Conservation (phyloP, 805 yeast species). For the Wickerhamiella nectarea region DNA sequence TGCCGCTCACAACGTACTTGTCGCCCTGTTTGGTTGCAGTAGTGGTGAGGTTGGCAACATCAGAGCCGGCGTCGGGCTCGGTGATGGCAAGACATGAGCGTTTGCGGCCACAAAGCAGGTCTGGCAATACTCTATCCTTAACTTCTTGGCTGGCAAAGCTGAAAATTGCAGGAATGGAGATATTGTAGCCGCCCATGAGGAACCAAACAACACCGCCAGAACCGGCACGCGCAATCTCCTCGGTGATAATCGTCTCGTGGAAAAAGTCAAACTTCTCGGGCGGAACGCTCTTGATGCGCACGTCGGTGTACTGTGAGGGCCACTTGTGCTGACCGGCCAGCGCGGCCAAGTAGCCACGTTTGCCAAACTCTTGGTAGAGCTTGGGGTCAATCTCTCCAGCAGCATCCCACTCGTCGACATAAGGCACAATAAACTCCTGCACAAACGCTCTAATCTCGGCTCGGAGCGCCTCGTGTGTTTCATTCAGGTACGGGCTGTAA, state of each 20-base stretch:
- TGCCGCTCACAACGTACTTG: slow-evolving; percentile 29
- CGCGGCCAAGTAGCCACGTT: slow-evolving; percentile 31
- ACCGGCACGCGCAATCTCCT: slow-evolving; percentile 30
- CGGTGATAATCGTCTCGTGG: slow-evolving; percentile 27
- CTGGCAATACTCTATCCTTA: slow-evolving; percentile 28
- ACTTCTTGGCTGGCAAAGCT: slow-evolving; percentile 25
- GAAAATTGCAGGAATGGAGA: slow-evolving; percentile 31
- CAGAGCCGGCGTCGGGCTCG: slow-evolving; percentile 34
- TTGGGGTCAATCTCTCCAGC: slow-evolving; percentile 26
- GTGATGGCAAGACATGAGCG: slow-evolving; percentile 32
- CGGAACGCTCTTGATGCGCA: slow-evolving; percentile 26
- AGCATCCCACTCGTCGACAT: slow-evolving; percentile 33
- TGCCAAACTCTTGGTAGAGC: slow-evolving; percentile 26
- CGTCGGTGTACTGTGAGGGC: slow-evolving; percentile 28
- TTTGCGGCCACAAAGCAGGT: slow-evolving; percentile 28
- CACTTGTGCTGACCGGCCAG: slow-evolving; percentile 26
- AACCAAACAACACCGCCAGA: slow-evolving; percentile 33
- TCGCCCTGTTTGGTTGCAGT: slow-evolving; percentile 30
- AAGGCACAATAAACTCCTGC: slow-evolving; percentile 28
- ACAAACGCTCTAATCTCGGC: slow-evolving; percentile 30
- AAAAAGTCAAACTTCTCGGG: slow-evolving; percentile 28
- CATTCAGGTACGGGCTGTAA: slow-evolving; percentile 28
- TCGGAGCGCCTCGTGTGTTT: slow-evolving; percentile 30
- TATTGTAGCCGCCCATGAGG: slow-evolving; percentile 30
- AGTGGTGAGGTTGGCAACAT: slow-evolving; percentile 31